A percentile compares a stretch with the other conserved stretches of the same genome.
Evolutionary conservation across 2,329 filamentous ascomycete species (phyloP).

Genomic region (Rhynchosporium graminicola): DNA sequence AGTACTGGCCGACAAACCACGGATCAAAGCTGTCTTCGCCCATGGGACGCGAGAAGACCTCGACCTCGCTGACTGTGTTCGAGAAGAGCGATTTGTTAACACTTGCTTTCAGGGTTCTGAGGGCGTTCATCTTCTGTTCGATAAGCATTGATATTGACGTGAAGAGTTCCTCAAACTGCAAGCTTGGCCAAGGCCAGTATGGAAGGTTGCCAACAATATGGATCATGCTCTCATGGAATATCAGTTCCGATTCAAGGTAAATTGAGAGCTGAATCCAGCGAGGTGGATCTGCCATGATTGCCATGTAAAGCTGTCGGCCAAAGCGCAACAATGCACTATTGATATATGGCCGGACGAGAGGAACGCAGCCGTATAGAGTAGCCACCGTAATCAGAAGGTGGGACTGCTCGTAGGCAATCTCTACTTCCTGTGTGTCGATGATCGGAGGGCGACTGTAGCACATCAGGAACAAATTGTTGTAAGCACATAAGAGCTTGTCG

Average conservation of each 20-base stretch:
- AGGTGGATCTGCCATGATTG: conserved; percentile 26
- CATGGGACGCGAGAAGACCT: conserved; percentile 10
- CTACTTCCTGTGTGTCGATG: conserved; percentile 22
- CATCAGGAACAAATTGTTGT: conserved; percentile 29
- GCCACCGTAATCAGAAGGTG: conserved; percentile 22
- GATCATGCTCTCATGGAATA: conserved; percentile 34
- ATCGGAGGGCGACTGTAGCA: conserved; percentile 21
- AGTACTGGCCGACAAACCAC: conserved; percentile 30
- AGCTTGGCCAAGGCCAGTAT: conserved; percentile 24
- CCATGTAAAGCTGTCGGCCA: conserved; percentile 25
- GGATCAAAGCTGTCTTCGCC: conserved; percentile 34
- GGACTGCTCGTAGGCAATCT: conserved; percentile 24
- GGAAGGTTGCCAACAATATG: conserved; percentile 33
- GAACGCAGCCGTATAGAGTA: conserved; percentile 15
- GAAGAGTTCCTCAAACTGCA: not conserved
- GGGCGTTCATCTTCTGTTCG: conserved; percentile 21
- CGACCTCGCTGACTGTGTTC: conserved; percentile 17
- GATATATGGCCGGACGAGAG: conserved; percentile 21
- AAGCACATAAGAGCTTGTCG: conserved; percentile 18
- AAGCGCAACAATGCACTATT: conserved; percentile 21
- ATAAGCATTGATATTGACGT: conserved; percentile 14
- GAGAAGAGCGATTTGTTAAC: conserved; percentile 25
- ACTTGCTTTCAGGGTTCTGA: conserved; percentile 17
- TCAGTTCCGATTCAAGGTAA: conserved; percentile 23
- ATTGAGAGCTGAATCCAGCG: conserved; percentile 30